Percentiles rank a stretch among this genome's conserved stretches.
Conservation (phyloP, 345 rosid genomes). For the Sonneratia alba region DNA sequence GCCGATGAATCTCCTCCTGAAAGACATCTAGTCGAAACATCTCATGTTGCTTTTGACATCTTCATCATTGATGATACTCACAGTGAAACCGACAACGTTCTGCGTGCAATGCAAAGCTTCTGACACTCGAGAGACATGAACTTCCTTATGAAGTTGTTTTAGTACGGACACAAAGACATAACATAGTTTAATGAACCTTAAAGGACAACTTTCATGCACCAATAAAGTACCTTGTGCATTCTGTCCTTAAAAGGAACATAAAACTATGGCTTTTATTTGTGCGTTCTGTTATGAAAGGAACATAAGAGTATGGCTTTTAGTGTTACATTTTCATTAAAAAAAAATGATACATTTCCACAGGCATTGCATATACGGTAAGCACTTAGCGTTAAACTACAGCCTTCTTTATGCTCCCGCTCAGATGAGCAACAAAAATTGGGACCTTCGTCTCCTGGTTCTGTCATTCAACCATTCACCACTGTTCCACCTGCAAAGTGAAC, state of each 20-base stretch:
- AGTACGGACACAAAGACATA: too few relatives aligned
- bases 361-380: background rate
- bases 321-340: too few relatives aligned
- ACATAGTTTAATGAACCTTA: background rate
- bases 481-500: background rate
- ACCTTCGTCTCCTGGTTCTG: background rate
- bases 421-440: background rate
- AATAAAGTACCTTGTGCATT: background rate
- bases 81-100: background rate
- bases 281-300: too few relatives aligned
- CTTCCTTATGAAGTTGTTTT: background rate
- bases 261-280: too few relatives aligned
- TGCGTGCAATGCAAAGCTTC: too few relatives aligned
- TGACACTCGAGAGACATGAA: too few relatives aligned
- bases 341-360: background rate
- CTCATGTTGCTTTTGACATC: slow-evolving; percentile 28
- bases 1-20: slow-evolving; percentile 5
- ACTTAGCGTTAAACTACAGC: background rate
- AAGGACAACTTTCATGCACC: background rate
- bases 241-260: too few relatives aligned
- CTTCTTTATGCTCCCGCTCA: too few relatives aligned
- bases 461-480: background rate
- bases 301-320: too few relatives aligned
- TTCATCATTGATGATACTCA: slow-evolving; percentile 12
- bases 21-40: slow-evolving; percentile 13